Evolutionary conservation across 2,329 filamentous ascomycete genomes (phyloP), one percentile per base, ranked within the genome.

Genomic region (Nemania serpens): DNA sequence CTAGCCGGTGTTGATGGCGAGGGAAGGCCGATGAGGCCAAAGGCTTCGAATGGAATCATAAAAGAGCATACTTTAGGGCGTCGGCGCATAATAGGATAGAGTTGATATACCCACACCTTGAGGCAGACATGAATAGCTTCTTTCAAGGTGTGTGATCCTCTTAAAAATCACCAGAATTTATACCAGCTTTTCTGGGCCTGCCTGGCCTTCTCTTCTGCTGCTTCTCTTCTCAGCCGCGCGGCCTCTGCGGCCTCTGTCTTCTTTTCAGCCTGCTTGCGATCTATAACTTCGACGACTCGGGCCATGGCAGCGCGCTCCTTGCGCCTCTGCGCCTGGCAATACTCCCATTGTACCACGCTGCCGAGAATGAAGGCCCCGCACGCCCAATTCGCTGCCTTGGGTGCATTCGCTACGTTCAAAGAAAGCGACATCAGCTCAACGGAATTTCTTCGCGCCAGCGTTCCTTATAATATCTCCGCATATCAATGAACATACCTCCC

Each of bases 241-340:
- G 78, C 76, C 57, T 77, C 74, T 49, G 71, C 70, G 42, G 73
- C 75, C 37, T 70, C 67, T 74, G 78, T 75, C 65, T 79, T 74
- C 70, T 87, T 82, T 75, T 90, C 87, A 4, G 82, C 80, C 22
- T 91, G 88, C 75, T 93, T 88, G 69, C 85, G 81, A 71, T 90
- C 87, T 75, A 94, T 89, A 60, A 95, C 85, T 73, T 96, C 91
- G 57, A 96, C 89, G 3, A 91, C 91, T 66, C 92, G 82, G 74
- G 90, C 90, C 88, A 99, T 94, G 64, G 91, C 90, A 63, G 88
- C 86, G 69, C 88, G 85, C 76, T 98, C 94, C 62, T 89, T 82
- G 49, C 85, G 81, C 61, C 93, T 83, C 63, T 85, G 84, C 67
- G 88, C 88, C 71, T 93, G 88, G 77, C 94, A 98, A 71, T 90